Evolutionary conservation across 2,329 filamentous ascomycete genomes (phyloP).

Genomic region (Aspergillus phoenicis): DNA sequence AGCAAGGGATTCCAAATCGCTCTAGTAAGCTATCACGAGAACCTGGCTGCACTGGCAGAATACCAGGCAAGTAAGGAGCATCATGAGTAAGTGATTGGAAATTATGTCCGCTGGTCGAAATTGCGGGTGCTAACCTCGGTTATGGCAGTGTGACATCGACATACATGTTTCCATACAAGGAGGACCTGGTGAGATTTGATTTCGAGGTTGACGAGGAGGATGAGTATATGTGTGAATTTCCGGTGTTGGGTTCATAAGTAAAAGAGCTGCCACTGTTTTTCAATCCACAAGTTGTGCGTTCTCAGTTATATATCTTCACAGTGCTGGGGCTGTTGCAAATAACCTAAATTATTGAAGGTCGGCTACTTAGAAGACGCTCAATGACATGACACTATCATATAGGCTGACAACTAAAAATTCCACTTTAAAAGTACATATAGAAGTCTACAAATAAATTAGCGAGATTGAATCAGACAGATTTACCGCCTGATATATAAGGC

Average conservation of each 20-base stretch:
- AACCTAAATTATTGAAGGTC: no score
- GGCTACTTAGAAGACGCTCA: no score
- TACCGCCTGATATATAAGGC: no score
- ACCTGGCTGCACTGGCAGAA: slow-evolving; percentile 49
- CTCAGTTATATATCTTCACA: no score
- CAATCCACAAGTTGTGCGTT: no score
- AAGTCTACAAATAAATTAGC: no score
- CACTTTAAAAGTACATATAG: no score
- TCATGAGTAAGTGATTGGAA: slow-evolving; percentile 41
- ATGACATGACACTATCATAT: no score
- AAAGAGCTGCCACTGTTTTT: no score
- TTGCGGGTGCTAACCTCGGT: background rate
- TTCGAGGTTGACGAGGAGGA: slow-evolving; percentile 50
- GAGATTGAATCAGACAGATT: no score
- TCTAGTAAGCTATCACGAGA: slow-evolving; percentile 55
- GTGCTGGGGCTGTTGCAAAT: no score
- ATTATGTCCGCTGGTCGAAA: background rate
- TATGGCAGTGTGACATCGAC: slow-evolving; percentile 52
- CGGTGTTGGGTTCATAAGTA: background rate
- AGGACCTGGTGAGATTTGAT: slow-evolving; percentile 58
- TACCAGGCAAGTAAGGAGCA: slow-evolving; percentile 60
- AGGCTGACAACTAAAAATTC: no score
- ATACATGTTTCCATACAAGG: slow-evolving; percentile 56
- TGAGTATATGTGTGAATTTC: slow-evolving; percentile 29
- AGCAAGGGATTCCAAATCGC: slow-evolving; percentile 59